phyloP scores from a whole-genome alignment of 2,329 filamentous ascomycete genomes.

The Aspergillus chevalieri region DNA sequence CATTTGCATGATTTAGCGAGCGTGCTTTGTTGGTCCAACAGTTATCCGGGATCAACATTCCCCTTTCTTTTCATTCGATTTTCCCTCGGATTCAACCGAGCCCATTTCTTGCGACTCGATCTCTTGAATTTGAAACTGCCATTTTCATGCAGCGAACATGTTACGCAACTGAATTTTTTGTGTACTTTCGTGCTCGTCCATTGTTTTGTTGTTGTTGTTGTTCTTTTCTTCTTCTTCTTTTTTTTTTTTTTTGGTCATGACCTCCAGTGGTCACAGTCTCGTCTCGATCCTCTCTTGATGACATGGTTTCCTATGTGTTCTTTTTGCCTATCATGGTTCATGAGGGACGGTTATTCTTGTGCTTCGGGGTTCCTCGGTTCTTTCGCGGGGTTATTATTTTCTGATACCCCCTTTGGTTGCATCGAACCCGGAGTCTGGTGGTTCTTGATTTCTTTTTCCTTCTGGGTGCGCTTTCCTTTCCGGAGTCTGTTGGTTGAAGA shows the following conservation, averaged over 20 bases:
- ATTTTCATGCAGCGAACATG: background rate
- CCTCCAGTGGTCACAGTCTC: slow-evolving; percentile 1
- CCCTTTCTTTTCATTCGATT: background rate
- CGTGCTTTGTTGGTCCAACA: background rate
- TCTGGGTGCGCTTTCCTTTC: slow-evolving; percentile 8
- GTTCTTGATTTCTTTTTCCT: slow-evolving; percentile 10
- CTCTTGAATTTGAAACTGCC: slow-evolving; percentile 2
- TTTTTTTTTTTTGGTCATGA: slow-evolving; percentile 3
- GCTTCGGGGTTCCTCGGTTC: slow-evolving; percentile 10
- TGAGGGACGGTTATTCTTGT: slow-evolving; percentile 10
- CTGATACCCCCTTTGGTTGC: slow-evolving; percentile 15
- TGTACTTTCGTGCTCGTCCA: background rate
- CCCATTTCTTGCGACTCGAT: background rate
- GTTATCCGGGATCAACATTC: background rate
- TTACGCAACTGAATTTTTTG: background rate
- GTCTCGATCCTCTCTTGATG: slow-evolving; percentile 5
- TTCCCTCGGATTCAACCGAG: background rate
- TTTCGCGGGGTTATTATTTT: slow-evolving; percentile 8
- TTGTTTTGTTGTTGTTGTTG: background rate
- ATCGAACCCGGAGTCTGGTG: slow-evolving; percentile 22
- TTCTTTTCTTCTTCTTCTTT: slow-evolving; percentile 2
- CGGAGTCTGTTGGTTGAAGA: slow-evolving; percentile 8
- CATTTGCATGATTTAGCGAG: slow-evolving; percentile 19
- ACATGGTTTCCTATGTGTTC: slow-evolving; percentile 7
- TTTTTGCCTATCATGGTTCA: slow-evolving; percentile 5